These are phyloP conservation scores for Rubus idaeus DNA, from an alignment of 306 rosid species.

Conservation along the genomic window DNA sequence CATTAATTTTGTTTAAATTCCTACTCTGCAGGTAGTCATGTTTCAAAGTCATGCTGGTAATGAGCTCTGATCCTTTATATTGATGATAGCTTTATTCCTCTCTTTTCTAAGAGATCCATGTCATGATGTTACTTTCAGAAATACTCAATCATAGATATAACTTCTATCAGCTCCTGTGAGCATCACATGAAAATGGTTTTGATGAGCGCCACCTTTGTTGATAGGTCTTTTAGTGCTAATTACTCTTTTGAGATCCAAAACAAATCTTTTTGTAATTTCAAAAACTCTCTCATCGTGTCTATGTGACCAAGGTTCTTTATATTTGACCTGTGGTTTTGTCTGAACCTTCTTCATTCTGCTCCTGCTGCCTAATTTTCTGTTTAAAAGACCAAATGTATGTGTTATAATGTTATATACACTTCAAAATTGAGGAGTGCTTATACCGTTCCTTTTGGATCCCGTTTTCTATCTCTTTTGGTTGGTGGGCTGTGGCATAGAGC, in stretches of 20 bases:
- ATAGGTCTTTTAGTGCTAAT: background rate
- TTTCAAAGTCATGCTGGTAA: slow-evolving; percentile 32
- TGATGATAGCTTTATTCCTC: background rate
- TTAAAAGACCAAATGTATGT: background rate
- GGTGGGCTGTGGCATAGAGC: background rate
- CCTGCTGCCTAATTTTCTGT: background rate
- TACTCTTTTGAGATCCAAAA: background rate
- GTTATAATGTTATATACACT: background rate
- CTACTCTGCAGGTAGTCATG: slow-evolving; percentile 27
- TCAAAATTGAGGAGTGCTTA: background rate
- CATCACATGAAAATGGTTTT: background rate
- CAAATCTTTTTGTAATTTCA: background rate
- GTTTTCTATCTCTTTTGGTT: background rate
- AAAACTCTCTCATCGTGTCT: background rate
- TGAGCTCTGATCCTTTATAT: slow-evolving; percentile 16
- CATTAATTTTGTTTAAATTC: background rate
- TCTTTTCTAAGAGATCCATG: background rate
- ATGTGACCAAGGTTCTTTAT: background rate
- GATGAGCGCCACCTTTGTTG: background rate
- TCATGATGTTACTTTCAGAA: background rate
- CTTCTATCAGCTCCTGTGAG: background rate
- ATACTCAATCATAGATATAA: background rate
- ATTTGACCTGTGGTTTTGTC: background rate
- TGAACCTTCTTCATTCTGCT: background rate
- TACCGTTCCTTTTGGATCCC: background rate